Percentiles rank a stretch among this genome's conserved stretches.
Evolutionary conservation across 306 rosid species (phyloP).

Genomic region (Vigna mungo): DNA sequence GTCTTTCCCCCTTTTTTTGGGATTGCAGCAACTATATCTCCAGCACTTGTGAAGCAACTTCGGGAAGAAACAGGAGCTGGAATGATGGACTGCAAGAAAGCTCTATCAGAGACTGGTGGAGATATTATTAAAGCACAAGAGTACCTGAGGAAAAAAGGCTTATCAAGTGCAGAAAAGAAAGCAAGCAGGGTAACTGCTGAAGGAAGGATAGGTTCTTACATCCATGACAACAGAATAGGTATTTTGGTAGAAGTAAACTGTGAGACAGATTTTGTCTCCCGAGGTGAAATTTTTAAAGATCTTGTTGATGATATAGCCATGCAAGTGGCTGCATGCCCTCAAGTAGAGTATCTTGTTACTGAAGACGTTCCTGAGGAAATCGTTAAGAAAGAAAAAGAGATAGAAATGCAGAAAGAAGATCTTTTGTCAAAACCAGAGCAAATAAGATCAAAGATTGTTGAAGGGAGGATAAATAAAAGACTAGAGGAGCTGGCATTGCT

Average conservation of each 20-base stretch:
- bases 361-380: conserved; percentile 89
- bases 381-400: conserved; percentile 82
- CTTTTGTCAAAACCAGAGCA: conserved; percentile 94
- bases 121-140: conserved; percentile 86
- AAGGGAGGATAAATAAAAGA: conserved; percentile 93
- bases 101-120: conserved; percentile 81
- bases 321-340: conserved; percentile 99
- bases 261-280: conserved; percentile 97
- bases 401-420: conserved; percentile 99
- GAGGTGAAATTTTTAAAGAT: conserved; percentile 94
- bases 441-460: conserved; percentile 88
- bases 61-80: conserved; percentile 99
- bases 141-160: conserved; percentile 89
- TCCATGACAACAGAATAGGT: conserved; percentile 94
- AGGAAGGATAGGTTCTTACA: conserved; percentile 93
- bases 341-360: conserved; percentile 71
- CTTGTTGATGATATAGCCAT: conserved; percentile 96
- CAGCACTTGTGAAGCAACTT: conserved; percentile 90
- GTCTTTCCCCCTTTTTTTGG: conserved; percentile 29
- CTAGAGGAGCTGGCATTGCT: conserved; percentile 91
- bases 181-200: conserved; percentile 94
- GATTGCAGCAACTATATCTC: conserved; percentile 79
- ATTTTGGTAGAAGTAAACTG: conserved; percentile 89
- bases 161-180: conserved; percentile 96
- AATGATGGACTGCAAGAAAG: conserved; percentile 99